Evolutionary conservation across 148 eudicot species (phyloP), one percentile per base, ranked within the genome.

Genomic region (Cornus controversa): DNA sequence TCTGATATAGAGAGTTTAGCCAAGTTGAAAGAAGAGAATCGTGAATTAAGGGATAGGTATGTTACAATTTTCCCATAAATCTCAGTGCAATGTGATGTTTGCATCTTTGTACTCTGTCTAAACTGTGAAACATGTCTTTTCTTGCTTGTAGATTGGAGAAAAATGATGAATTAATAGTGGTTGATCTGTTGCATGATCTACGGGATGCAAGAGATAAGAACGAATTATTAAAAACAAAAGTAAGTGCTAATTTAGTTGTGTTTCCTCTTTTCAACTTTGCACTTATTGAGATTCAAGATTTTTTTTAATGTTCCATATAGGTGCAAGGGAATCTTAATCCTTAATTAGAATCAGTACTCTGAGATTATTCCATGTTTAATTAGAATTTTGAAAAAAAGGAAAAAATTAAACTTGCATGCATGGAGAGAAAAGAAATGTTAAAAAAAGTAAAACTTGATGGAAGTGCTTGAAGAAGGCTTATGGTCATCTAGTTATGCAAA

Each of bases 141-240:
- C 1, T 69, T 28, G 18, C 54, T 77, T 28, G 37, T 76, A 86
- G 85, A 72, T 67, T 78, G 69, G 71, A 71, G 28, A 70, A 78
- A 67, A 76, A 53, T 45, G 87, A 84, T 42, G 82, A 80, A 40
- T 42, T 71, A 73, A 75, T 70, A 69, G 28, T 82, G 27, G 84
- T 60, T 34, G 75, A 78, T 27, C 69, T 86, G 81, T 24, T 78
- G 82, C 75, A 27, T 36, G 87, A 85, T 69, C 70, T 89, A 79
- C 82, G 85, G 62, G 24, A 65, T 23, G 91, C 86, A 70, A 86
- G 58, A 74, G 89, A 87, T 15, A 80, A 64, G 66, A 20, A 67
- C 66, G 76, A 68, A 70, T 77, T 86, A 78, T 79, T 91, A 18
- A 86, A 86, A 85, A 34, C 71, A 70, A 70, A 83, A 83, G 90